phyloP scores from a whole-genome alignment of 2,329 filamentous ascomycete genomes.

The Trichoderma pleuroti region DNA sequence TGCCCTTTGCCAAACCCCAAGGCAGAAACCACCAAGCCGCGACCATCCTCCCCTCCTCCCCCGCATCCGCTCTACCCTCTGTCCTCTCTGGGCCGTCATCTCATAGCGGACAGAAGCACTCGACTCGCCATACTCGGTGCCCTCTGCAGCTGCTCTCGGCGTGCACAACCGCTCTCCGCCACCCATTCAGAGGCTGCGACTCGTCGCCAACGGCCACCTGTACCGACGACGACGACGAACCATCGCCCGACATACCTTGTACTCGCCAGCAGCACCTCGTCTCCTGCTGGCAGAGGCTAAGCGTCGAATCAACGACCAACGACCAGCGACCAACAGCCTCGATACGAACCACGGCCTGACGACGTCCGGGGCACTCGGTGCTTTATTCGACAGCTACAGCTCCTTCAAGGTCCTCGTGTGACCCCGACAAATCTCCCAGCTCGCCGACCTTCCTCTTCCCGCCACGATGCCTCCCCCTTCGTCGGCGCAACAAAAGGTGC shows the following conservation, averaged over 20 bases:
- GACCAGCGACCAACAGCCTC: not conserved
- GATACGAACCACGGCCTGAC: not conserved
- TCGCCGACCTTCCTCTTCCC: constrained; percentile 16
- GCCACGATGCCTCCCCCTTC: constrained; percentile 37
- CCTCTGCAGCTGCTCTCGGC: not conserved
- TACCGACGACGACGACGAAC: not conserved
- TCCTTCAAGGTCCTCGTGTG: constrained; percentile 10
- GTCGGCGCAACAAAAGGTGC: constrained; percentile 38
- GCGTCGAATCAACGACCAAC: not conserved
- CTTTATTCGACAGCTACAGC: constrained; percentile 1
- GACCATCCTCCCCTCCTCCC: not conserved
- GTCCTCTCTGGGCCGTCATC: not conserved
- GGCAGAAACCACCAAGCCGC: constrained; percentile 1
- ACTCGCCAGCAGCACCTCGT: not conserved
- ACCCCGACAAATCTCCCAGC: not conserved
- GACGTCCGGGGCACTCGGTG: not conserved
- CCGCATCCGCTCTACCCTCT: not conserved
- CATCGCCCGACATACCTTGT: not conserved
- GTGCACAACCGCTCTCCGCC: not conserved
- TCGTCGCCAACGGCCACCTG: not conserved
- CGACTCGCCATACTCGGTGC: not conserved
- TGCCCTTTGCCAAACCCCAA: not conserved
- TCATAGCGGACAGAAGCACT: not conserved
- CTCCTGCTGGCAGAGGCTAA: constrained; percentile 5
- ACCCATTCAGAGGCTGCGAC: not conserved